Base-by-base conservation (phyloP, 106 monocot species). In the Phalaenopsis equestris region DNA sequence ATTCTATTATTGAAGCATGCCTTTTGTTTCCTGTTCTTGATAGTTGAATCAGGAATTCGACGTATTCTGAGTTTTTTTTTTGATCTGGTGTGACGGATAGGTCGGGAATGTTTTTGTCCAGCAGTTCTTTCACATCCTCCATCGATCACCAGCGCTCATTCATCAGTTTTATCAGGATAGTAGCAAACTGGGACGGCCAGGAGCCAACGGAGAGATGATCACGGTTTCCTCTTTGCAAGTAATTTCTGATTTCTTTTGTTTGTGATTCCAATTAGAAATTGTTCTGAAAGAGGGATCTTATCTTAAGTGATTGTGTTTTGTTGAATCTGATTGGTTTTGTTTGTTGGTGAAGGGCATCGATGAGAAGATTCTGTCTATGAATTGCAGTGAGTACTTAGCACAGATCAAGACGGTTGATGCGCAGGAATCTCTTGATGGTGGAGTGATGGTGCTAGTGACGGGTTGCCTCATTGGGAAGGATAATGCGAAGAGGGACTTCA, bases 331-430 rank as follows among this genome's bases (percentile, higher is more conserved):
- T 55, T 80, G 75, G 45, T 17, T 75, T 21, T 75, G 39, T 43
- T 19, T 8, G 1, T 75, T 43, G 41, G 14, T n/a, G 41, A 74
- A 93, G 97, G 92, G 89, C 8, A 97, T 97, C 81, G 86, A 94
- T 47, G 85, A 89, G 84, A 94, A 94, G 92, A 97, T 97, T 76
- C 47, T 90, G 67, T 90, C 92, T 1, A 78, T 94, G 94, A 89
- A 90, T 56, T 86, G 82, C 81, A 67, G 76, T 2, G 87, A 84
- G 45, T 76, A 77, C 52, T 78, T 67, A 55, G 86, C 86, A 3
- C 92, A 97, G 86, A 87, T 94, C 55, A 90, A 89, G 83, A 94
- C 92, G 9, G 89, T 97, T 37, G 97, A 94, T 57, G 82, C 97
- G 1, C 97, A 97, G 80, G 85, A 94, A 0, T 97, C 97, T 14